A percentile compares a stretch with the other conserved stretches of the same genome.
phyloP scores from a whole-genome alignment of 345 rosid species.

The Hirschfeldia incana region DNA sequence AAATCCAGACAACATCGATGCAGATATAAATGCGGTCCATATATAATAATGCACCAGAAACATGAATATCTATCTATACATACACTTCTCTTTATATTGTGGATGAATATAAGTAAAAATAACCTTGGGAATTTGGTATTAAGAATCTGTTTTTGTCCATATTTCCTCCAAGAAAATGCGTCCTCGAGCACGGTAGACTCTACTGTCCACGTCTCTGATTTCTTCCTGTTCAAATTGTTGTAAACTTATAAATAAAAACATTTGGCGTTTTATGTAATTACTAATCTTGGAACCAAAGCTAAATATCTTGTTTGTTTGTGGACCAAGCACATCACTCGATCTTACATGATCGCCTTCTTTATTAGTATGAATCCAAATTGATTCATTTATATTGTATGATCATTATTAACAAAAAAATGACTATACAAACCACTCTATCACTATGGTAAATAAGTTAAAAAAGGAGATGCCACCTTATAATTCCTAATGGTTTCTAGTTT shows the following conservation, averaged over 20 bases:
- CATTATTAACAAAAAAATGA: background rate
- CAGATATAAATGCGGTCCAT: conserved; percentile 27
- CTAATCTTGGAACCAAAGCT: conserved; percentile 15
- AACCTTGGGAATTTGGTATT: conserved; percentile 73
- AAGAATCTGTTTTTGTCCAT: conserved; percentile 83
- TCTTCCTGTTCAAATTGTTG: conserved; percentile 50
- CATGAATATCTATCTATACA: background rate
- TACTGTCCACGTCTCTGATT: conserved; percentile 39
- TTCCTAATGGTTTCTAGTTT: background rate
- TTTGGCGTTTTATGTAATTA: conserved; percentile 2
- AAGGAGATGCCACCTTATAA: background rate
- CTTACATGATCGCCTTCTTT: background rate
- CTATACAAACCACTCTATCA: background rate
- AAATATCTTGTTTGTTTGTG: conserved; percentile 2
- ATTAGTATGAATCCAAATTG: background rate
- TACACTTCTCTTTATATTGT: background rate
- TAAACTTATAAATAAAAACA: background rate
- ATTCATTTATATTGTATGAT: background rate
- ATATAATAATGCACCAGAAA: background rate
- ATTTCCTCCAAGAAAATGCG: conserved; percentile 77
- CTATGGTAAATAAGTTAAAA: background rate
- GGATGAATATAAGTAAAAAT: conserved; percentile 1
- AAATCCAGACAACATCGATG: conserved; percentile 1
- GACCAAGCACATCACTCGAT: conserved; percentile 1
- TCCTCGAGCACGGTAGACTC: conserved; percentile 53